phyloP scores from a whole-genome alignment of 306 rosid species.

The Trifolium dubium region DNA sequence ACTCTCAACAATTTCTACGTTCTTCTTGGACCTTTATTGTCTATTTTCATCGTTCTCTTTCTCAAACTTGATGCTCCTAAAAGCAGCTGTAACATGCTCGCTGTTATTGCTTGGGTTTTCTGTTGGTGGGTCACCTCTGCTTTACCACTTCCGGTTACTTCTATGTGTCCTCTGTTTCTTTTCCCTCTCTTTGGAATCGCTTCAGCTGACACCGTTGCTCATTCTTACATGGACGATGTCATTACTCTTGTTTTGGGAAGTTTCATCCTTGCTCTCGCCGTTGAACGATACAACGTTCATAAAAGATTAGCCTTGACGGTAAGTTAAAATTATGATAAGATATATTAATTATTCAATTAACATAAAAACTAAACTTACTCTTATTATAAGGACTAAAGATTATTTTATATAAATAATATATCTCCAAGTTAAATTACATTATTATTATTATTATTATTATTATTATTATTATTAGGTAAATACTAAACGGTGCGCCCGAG shows the following conservation, averaged over 20 bases:
- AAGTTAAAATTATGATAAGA: too few relatives aligned
- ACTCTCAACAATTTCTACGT: conserved; percentile 49
- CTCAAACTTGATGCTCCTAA: conserved; percentile 55
- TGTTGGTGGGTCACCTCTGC: conserved; percentile 86
- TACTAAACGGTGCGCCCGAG: too few relatives aligned
- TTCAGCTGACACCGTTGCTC: conserved; percentile 71
- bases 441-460: too few relatives aligned
- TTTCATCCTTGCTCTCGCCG: conserved; percentile 82
- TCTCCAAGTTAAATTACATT: too few relatives aligned
- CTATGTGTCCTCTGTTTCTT: conserved; percentile 82
- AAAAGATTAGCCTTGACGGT: conserved; percentile 76
- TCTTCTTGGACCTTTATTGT: conserved; percentile 59
- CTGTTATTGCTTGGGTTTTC: conserved; percentile 71
- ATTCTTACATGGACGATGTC: conserved; percentile 77
- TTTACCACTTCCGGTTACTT: conserved; percentile 78
- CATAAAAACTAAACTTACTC: too few relatives aligned
- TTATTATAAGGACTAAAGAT: too few relatives aligned
- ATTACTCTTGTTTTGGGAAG: conserved; percentile 78
- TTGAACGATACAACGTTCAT: conserved; percentile 85
- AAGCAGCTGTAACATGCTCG: conserved; percentile 66
- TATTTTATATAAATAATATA: too few relatives aligned
- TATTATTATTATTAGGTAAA: too few relatives aligned
- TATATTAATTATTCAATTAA: too few relatives aligned
- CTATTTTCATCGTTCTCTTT: conserved; percentile 55
- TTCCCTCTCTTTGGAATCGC: conserved; percentile 76